phyloP scores from a whole-genome alignment of 129 eudicot species.

The Saposhnikovia divaricata region DNA sequence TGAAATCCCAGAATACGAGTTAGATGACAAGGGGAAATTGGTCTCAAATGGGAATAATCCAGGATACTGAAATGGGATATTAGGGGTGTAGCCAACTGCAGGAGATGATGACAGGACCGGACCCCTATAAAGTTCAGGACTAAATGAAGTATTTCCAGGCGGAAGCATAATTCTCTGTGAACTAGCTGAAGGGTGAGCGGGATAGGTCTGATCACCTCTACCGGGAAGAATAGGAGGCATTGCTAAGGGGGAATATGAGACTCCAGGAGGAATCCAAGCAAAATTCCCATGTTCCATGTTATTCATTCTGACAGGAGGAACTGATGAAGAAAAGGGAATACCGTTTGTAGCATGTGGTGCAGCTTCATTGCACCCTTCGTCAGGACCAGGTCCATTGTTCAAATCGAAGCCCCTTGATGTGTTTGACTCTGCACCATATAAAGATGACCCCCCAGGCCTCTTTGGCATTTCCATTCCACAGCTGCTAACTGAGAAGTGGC shows the following conservation, averaged over 20 bases:
- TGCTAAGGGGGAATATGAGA: constrained; percentile 38
- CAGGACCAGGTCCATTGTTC: constrained; percentile 64
- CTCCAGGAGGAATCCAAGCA: constrained; percentile 56
- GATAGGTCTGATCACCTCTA: constrained; percentile 47
- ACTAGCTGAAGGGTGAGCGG: constrained; percentile 27
- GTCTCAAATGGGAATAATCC: constrained; percentile 57
- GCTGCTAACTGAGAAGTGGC: constrained; percentile 33
- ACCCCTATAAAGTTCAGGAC: constrained; percentile 53
- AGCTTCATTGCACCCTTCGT: constrained; percentile 37
- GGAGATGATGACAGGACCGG: constrained; percentile 79
- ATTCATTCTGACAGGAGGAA: constrained; percentile 46
- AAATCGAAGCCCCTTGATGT: constrained; percentile 59
- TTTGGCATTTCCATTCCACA: constrained; percentile 20
- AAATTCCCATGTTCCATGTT: constrained; percentile 47
- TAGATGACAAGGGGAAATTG: constrained; percentile 53
- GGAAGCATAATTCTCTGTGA: constrained; percentile 56
- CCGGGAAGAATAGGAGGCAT: constrained; percentile 50
- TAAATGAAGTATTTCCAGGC: constrained; percentile 29
- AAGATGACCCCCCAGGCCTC: constrained; percentile 22
- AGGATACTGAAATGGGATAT: constrained; percentile 50
- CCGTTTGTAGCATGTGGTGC: constrained; percentile 18
- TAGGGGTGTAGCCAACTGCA: constrained; percentile 48
- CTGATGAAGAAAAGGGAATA: constrained; percentile 25
- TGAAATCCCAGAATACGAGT: constrained; percentile 56
- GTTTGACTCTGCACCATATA: constrained; percentile 26